phyloP scores from a whole-genome alignment of 768 basidiomycete genomes.

The Omphalotus guepiniiformis region DNA sequence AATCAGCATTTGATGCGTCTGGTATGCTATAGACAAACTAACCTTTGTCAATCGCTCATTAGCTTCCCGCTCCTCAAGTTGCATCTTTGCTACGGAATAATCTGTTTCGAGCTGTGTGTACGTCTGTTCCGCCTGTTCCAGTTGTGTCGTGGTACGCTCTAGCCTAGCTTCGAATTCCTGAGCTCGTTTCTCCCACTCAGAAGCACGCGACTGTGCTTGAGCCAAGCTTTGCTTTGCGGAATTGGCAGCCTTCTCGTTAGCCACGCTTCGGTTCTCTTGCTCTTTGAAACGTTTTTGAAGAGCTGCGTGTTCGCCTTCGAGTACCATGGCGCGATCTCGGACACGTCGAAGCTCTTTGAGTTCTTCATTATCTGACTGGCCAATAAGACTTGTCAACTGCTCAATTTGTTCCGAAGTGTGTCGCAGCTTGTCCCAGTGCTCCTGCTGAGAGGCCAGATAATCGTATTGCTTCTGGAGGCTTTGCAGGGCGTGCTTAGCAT shows the following conservation, averaged over 20 bases:
- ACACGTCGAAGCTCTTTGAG: constrained; percentile 62
- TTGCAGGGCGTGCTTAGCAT: constrained; percentile 44
- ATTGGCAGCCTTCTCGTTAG: constrained; percentile 49
- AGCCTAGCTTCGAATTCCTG: constrained; percentile 66
- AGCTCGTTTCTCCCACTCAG: constrained; percentile 79
- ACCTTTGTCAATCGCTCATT: constrained; percentile 68
- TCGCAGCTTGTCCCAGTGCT: constrained; percentile 75
- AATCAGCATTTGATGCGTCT: neutral
- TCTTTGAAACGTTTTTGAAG: constrained; percentile 75
- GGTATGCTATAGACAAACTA: constrained; percentile 13
- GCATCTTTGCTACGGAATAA: constrained; percentile 58
- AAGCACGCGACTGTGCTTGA: constrained; percentile 72
- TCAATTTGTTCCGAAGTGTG: constrained; percentile 73
- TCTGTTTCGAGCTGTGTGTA: constrained; percentile 69
- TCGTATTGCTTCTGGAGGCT: constrained; percentile 60
- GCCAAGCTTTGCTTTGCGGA: constrained; percentile 59
- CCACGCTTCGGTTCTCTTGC: constrained; percentile 52
- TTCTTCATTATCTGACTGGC: constrained; percentile 67
- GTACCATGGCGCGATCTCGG: constrained; percentile 55
- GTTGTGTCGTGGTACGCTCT: constrained; percentile 51
- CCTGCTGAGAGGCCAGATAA: constrained; percentile 54
- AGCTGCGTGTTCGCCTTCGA: constrained; percentile 64
- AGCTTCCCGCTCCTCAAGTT: constrained; percentile 74
- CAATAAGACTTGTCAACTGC: constrained; percentile 53
- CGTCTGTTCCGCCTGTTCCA: constrained; percentile 65